Conservation (phyloP, 2,329 filamentous ascomycete species). For the Penicillium sclerotigenum region DNA sequence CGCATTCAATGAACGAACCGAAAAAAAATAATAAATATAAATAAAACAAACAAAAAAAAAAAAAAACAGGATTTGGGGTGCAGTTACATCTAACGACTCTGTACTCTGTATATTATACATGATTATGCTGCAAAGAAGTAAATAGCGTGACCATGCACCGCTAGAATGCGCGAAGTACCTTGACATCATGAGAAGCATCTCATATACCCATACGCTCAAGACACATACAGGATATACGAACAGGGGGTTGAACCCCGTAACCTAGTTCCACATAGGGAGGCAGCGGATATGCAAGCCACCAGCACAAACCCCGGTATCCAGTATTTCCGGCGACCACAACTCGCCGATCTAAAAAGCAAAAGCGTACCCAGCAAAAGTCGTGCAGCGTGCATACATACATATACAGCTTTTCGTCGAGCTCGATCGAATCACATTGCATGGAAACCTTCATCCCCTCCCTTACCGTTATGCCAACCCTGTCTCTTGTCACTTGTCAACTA, state of each 20-base stretch:
- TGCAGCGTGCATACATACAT: slow-evolving; percentile 2
- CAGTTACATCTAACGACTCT: background rate
- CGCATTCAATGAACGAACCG: background rate
- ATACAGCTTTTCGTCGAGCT: background rate
- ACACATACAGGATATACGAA: background rate
- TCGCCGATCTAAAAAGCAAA: background rate
- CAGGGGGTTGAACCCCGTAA: background rate
- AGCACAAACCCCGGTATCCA: background rate
- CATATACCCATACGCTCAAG: background rate
- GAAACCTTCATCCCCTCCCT: background rate
- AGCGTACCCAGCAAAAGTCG: background rate
- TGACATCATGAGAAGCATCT: background rate
- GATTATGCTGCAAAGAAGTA: background rate
- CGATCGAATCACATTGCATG: background rate
- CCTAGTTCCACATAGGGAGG: background rate
- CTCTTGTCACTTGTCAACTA: background rate
- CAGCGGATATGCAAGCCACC: slow-evolving; percentile 11
- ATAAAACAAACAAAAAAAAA: too few species aligned
- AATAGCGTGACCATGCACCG: background rate
- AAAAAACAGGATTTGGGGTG: background rate
- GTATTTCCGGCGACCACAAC: background rate
- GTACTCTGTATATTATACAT: background rate
- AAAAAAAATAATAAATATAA: too few species aligned
- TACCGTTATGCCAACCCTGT: background rate
- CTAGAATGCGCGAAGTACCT: background rate